phyloP scores from a whole-genome alignment of 208 protist genomes.

The Angomonas deanei region DNA sequence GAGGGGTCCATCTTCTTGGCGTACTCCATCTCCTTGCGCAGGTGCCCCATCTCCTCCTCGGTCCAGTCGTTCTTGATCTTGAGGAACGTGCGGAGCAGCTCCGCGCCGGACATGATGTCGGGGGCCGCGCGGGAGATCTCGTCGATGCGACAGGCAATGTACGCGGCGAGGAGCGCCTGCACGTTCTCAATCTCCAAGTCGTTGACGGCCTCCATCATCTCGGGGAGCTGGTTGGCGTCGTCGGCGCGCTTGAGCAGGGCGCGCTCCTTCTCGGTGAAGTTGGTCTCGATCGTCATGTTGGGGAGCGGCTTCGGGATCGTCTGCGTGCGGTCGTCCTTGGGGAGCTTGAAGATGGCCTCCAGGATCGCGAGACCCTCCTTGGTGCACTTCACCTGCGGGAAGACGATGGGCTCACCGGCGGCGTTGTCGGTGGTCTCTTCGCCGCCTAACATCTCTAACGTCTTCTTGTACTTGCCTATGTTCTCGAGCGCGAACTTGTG shows the following conservation, averaged over 20 bases:
- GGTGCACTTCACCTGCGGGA: slow-evolving; percentile 6
- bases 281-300: slow-evolving; percentile 2
- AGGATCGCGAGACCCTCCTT: slow-evolving; percentile 12
- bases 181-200: slow-evolving; percentile 21
- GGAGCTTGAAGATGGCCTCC: slow-evolving; percentile 11
- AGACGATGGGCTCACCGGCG: background rate
- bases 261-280: slow-evolving; percentile 21
- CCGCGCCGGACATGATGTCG: slow-evolving; percentile 67
- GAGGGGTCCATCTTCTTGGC: slow-evolving; percentile 26
- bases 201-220: slow-evolving; percentile 15
- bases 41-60: slow-evolving; percentile 53
- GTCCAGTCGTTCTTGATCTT: slow-evolving; percentile 75
- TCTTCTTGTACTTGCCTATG: background rate
- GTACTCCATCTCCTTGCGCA: slow-evolving; percentile 53
- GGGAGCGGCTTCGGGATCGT: slow-evolving; percentile 27
- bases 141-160: slow-evolving; percentile 25
- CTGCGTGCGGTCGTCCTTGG: slow-evolving; percentile 3
- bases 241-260: slow-evolving; percentile 22
- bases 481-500: slow-evolving; percentile 5
- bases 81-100: slow-evolving; percentile 43
- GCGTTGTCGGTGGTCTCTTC: background rate
- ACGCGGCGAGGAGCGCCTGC: slow-evolving; percentile 22
- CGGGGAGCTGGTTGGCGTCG: slow-evolving; percentile 9
- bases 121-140: slow-evolving; percentile 47
- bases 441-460: background rate